Conservation (phyloP, 2,329 filamentous ascomycete species). For the Microsporum canis region DNA sequence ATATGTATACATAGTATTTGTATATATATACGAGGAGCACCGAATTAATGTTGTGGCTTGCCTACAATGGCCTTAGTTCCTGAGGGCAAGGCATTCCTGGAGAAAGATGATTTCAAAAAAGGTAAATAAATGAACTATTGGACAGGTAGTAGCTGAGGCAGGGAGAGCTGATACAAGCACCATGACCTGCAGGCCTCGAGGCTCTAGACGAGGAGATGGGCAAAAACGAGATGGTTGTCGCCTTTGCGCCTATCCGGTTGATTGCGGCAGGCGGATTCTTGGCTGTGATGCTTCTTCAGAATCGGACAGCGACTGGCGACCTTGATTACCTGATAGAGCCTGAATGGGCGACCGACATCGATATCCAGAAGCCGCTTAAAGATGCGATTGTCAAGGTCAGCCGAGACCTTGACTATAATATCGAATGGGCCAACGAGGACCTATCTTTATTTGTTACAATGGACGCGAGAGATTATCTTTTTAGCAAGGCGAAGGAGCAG, state of each 20-base stretch:
- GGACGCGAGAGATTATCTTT: constrained; percentile 12
- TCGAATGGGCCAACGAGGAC: constrained; percentile 25
- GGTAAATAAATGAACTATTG: too few species aligned
- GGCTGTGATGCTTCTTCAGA: constrained; percentile 9
- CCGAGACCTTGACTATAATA: constrained; percentile 16
- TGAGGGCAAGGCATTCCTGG: too few species aligned
- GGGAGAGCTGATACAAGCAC: too few species aligned
- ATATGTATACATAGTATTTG: too few species aligned
- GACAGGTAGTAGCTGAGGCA: too few species aligned
- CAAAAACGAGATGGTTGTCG: constrained; percentile 12
- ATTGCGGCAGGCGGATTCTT: constrained; percentile 12
- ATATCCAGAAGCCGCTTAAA: constrained; percentile 22
- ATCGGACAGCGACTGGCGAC: constrained; percentile 9
- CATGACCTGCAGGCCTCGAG: constrained; percentile 16
- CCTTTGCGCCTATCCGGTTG: constrained; percentile 11
- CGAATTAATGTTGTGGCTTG: too few species aligned
- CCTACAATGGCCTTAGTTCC: too few species aligned
- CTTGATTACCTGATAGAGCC: constrained; percentile 14
- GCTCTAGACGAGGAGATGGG: constrained; percentile 24
- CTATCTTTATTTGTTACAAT: constrained; percentile 24
- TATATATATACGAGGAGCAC: too few species aligned
- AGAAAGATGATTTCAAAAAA: too few species aligned
- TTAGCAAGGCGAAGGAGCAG: constrained; percentile 23
- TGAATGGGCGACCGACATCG: constrained; percentile 23
- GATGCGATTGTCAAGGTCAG: constrained; percentile 19